Percentiles rank a stretch among this genome's conserved stretches.
These are phyloP conservation scores for Aspergillus piperis DNA, from an alignment of 2,329 filamentous ascomycete species.

Conservation along the genomic window DNA sequence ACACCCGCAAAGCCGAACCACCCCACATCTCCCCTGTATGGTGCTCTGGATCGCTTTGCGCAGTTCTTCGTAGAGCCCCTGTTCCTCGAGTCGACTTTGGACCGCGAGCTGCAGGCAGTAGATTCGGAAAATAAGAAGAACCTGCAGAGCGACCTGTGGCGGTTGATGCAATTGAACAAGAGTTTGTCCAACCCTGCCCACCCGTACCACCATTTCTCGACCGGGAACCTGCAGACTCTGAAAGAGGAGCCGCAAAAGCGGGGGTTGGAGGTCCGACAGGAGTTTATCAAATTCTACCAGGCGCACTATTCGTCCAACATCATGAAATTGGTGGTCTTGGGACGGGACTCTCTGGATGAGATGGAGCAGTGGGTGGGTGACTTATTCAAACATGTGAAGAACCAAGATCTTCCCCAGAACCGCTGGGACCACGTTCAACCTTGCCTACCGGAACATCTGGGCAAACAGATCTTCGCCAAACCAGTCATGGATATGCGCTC, in stretches of 20 bases:
- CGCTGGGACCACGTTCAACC: constrained; percentile 66
- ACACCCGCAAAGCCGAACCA: constrained; percentile 22
- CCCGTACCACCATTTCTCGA: constrained; percentile 88
- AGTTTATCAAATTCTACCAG: constrained; percentile 89
- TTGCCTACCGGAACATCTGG: constrained; percentile 61
- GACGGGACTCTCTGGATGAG: constrained; percentile 77
- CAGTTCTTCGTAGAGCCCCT: constrained; percentile 91
- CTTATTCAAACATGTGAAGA: constrained; percentile 76
- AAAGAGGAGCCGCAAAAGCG: constrained; percentile 77
- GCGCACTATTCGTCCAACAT: constrained; percentile 89
- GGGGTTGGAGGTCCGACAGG: constrained; percentile 81
- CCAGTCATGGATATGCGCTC: constrained; percentile 86
- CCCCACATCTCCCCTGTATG: constrained; percentile 65
- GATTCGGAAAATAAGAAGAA: constrained; percentile 99
- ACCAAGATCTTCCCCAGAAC: constrained; percentile 73
- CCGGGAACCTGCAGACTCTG: constrained; percentile 81
- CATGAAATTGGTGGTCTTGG: constrained; percentile 89
- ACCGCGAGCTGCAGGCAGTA: constrained; percentile 83
- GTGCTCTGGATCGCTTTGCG: constrained; percentile 85
- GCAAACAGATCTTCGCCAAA: constrained; percentile 79
- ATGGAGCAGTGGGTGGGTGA: constrained; percentile 82
- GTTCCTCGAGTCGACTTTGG: constrained; percentile 80
- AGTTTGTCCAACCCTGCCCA: constrained; percentile 83
- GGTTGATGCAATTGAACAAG: constrained; percentile 84
- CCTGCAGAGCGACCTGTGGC: constrained; percentile 85